phyloP scores from a whole-genome alignment of 352 stramenopile species.

The Phytopythium montanum region DNA sequence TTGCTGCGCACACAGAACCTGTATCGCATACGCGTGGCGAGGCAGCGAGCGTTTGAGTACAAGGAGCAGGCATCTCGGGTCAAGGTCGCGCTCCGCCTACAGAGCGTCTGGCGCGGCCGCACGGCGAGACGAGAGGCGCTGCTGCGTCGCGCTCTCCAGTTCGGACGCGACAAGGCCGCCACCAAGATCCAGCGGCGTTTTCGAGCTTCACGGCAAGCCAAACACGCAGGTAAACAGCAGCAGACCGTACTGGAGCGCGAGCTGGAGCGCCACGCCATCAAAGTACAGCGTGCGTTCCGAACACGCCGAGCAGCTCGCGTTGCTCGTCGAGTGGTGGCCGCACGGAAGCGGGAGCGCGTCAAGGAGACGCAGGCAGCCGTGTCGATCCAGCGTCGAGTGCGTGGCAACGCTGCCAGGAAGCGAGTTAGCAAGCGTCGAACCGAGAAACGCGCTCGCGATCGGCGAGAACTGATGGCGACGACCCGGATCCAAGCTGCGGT shows the following conservation, averaged over 20 bases:
- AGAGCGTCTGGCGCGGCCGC: conserved; percentile 64
- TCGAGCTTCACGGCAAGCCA: conserved; percentile 32
- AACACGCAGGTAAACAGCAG: conserved; percentile 26
- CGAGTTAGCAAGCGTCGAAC: conserved; percentile 7
- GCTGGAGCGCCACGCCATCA: conserved; percentile 30
- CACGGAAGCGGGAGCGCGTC: conserved; percentile 24
- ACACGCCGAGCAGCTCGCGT: conserved; percentile 36
- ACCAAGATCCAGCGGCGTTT: conserved; percentile 72
- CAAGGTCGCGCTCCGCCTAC: conserved; percentile 45
- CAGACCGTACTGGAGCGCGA: conserved; percentile 41
- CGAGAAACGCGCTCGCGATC: conserved; percentile 24
- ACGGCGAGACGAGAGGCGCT: conserved; percentile 41
- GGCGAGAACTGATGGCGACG: conserved; percentile 31
- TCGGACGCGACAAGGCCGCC: conserved; percentile 42
- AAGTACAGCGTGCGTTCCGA: conserved; percentile 64
- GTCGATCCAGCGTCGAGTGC: conserved; percentile 51
- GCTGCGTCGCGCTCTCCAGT: conserved; percentile 40
- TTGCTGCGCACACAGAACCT: conserved; percentile 34
- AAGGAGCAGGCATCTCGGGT: conserved; percentile 36
- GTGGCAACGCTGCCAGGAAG: conserved; percentile 11
- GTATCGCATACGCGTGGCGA: conserved; percentile 44
- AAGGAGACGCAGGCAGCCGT: conserved; percentile 38
- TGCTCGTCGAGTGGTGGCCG: conserved; percentile 34
- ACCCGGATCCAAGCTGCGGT: conserved; percentile 58
- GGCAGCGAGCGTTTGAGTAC: conserved; percentile 18